These are phyloP conservation scores for Bacidia rubella DNA, from an alignment of 495 filamentous ascomycete genomes.

Conservation along the genomic window DNA sequence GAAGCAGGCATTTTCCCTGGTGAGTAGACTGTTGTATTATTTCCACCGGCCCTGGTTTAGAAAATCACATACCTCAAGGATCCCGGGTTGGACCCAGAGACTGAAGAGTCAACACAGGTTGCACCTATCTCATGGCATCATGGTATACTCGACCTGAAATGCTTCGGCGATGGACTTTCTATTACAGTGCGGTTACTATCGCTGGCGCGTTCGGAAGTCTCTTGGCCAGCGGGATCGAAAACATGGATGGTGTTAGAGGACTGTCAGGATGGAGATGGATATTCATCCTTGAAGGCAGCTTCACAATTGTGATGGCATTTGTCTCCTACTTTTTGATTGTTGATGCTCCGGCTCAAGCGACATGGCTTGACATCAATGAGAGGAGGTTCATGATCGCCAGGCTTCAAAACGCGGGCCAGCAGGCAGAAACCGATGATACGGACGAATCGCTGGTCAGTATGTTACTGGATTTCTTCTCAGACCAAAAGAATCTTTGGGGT, in stretches of 20 bases:
- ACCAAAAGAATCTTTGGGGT: constrained; percentile 42
- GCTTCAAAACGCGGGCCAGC: constrained; percentile 28
- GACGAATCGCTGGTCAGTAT: constrained; percentile 32
- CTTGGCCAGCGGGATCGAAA: constrained; percentile 44
- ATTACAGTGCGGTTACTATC: constrained; percentile 43
- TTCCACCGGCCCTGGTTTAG: neutral
- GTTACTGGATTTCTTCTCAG: constrained; percentile 35
- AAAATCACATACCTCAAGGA: neutral
- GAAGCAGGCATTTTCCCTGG: constrained; percentile 47
- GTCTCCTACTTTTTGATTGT: constrained; percentile 38
- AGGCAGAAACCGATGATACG: constrained; percentile 35
- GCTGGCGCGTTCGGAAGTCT: constrained; percentile 51
- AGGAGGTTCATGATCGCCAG: constrained; percentile 30
- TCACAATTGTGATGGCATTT: constrained; percentile 34
- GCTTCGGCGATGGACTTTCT: constrained; percentile 43
- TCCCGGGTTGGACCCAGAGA: too few species aligned
- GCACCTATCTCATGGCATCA: constrained; percentile 41
- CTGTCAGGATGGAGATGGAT: constrained; percentile 46
- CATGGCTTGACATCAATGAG: constrained; percentile 36
- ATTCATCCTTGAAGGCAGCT: constrained; percentile 51
- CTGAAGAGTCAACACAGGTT: constrained; percentile 22
- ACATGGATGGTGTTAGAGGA: constrained; percentile 39
- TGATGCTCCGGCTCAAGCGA: constrained; percentile 41
- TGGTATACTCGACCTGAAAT: constrained; percentile 52
- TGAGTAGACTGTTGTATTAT: constrained; percentile 13